A percentile compares a stretch with the other conserved stretches of the same genome.
Conservation (phyloP, 306 rosid species). For the Corylus avellana region DNA sequence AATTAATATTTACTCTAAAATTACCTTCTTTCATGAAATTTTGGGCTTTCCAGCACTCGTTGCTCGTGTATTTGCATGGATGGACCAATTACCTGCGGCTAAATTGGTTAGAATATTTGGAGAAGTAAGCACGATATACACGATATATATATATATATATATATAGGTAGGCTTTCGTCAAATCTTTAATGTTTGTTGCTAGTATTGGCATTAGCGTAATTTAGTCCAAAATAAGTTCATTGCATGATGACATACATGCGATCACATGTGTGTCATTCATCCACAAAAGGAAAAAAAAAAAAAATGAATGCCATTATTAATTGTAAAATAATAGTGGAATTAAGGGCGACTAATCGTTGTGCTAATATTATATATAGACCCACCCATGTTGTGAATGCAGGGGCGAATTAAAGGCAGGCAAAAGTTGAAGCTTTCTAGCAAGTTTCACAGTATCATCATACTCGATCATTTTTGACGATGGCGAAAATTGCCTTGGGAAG, state of each 20-base stretch:
- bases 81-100: no score
- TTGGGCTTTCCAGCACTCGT: no score
- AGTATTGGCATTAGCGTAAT: neutral
- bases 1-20: no score
- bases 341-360: neutral
- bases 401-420: neutral
- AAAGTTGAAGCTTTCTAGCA: neutral
- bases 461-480: slow-evolving; percentile 29
- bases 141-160: no score
- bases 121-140: no score
- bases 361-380: neutral
- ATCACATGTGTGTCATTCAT: neutral
- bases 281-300: neutral
- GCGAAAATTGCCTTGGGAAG: slow-evolving; percentile 69
- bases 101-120: no score
- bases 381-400: neutral
- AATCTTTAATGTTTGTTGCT: neutral
- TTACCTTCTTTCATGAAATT: no score
- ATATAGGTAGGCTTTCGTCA: no score
- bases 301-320: no score
- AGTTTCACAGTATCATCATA: no score
- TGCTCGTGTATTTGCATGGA: no score
- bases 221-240: neutral
- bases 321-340: neutral
- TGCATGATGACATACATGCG: neutral